Base-by-base conservation (phyloP, 257 asterid genomes). In the Coffea canephora region DNA sequence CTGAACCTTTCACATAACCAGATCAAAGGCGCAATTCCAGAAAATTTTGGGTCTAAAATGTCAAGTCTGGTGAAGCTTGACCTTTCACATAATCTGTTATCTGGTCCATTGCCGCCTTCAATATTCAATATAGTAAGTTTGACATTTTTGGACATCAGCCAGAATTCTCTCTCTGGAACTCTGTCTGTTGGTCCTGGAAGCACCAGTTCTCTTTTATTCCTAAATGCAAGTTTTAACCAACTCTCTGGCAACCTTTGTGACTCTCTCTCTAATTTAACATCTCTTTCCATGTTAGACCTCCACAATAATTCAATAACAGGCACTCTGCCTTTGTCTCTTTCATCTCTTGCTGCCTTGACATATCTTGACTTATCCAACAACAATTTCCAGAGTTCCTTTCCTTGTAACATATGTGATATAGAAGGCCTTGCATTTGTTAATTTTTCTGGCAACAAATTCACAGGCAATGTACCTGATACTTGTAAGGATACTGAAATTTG, bases 331-430 rank as follows among this genome's bases (percentile, higher is more conserved):
- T 13, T 70, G 10, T 89, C 97, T 2, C 91, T 94, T 69, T 86
- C 97, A 0, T 74, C 69, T 64, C 94, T 94, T 61, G 82, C 84
- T 73, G 52, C 89, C 73, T 86, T 94, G 85, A 90, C 96, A 5
- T 90, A 90, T 87, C 94, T 94, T 27, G 98, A 94, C 77, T 39
- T 94, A 43, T 94, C 98, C n/a, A 84, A 73, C 66, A 94, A 94
- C 87, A 68, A 83, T 45, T 92, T 94, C 67, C 86, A 65, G 46
- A 77, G 78, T 49, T 46, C 79, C 54, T 91, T 94, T 73, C 98
- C 96, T 19, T 92, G 98, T 78, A 82, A 84, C 55, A 79, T 94
- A 9, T 92, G 98, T 81, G 73, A 84, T n/a, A 83, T 88, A 76
- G 82, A 83, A 78, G 93, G 97, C 83, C 86, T 94, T 34, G 31